phyloP scores from a whole-genome alignment of 2,329 filamentous ascomycete species.

The Talaromyces sp. region DNA sequence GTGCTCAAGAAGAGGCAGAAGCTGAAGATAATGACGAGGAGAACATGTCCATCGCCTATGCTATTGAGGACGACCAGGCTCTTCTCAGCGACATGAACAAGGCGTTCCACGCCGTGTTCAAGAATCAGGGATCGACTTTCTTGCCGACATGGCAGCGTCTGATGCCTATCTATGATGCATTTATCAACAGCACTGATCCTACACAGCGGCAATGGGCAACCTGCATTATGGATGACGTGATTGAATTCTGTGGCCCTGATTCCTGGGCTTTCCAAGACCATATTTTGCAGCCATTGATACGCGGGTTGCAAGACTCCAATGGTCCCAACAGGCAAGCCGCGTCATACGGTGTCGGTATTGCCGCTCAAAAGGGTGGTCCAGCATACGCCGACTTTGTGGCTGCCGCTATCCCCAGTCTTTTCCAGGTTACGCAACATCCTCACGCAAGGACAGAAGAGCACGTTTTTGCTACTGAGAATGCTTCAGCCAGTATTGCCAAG shows the following conservation, averaged over 20 bases:
- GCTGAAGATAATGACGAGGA: slow-evolving; percentile 88
- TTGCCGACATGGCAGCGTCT: slow-evolving; percentile 83
- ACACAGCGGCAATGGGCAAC: slow-evolving; percentile 98
- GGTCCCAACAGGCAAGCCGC: slow-evolving; percentile 94
- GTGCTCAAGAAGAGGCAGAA: slow-evolving; percentile 79
- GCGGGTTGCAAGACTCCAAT: slow-evolving; percentile 79
- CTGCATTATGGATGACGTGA: slow-evolving; percentile 96
- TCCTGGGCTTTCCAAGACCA: slow-evolving; percentile 82
- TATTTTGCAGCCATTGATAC: slow-evolving; percentile 81
- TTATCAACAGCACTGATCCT: slow-evolving; percentile 74
- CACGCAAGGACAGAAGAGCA: slow-evolving; percentile 88
- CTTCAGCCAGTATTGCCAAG: slow-evolving; percentile 93
- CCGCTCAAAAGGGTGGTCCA: slow-evolving; percentile 84
- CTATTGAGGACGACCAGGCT: slow-evolving; percentile 95
- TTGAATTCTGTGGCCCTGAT: slow-evolving; percentile 91
- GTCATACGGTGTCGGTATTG: slow-evolving; percentile 92
- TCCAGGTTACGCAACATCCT: slow-evolving; percentile 76
- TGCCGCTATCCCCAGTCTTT: slow-evolving; percentile 73
- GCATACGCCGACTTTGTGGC: slow-evolving; percentile 86
- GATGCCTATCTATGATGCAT: slow-evolving; percentile 78
- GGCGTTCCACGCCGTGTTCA: slow-evolving; percentile 98
- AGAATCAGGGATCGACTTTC: slow-evolving; percentile 84
- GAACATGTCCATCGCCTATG: slow-evolving; percentile 79
- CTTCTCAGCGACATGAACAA: slow-evolving; percentile 99
- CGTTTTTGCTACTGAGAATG: slow-evolving; percentile 95